Conservation (phyloP, 768 basidiomycete species). For the Termitomyces sp. region DNA sequence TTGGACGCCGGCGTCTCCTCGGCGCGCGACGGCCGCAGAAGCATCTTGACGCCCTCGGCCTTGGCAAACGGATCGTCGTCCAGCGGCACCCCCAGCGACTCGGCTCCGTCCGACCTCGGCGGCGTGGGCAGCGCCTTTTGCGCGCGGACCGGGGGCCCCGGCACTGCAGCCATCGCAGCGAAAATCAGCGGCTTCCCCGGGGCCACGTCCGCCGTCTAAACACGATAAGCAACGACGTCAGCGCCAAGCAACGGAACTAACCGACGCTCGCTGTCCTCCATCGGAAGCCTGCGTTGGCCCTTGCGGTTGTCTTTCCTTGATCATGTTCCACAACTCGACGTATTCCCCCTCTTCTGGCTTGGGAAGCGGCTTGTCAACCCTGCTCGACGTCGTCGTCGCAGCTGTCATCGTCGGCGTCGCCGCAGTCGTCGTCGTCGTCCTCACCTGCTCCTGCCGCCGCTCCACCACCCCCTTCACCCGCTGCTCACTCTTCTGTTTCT, state of each 20-base stretch:
- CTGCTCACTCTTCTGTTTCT: conserved; percentile 33
- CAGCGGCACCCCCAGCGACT: conserved; percentile 30
- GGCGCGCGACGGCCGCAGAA: conserved; percentile 9
- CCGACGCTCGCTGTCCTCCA: too few relatives aligned
- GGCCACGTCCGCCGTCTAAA: too few relatives aligned
- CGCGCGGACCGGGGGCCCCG: too few relatives aligned
- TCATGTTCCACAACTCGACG: conserved; percentile 13
- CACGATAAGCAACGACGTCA: too few relatives aligned
- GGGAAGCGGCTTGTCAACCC: too few relatives aligned
- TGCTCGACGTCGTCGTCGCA: too few relatives aligned
- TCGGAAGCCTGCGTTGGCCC: too few relatives aligned
- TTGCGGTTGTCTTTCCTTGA: background rate
- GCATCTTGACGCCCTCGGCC: conserved; percentile 44
- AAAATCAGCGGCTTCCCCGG: conserved; percentile 53
- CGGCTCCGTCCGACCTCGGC: background rate
- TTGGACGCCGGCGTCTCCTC: background rate
- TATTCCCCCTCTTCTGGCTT: background rate
- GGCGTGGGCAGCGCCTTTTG: too few relatives aligned
- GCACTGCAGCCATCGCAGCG: conserved; percentile 40
- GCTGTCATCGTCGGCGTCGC: conserved; percentile 4
- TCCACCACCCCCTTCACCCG: background rate
- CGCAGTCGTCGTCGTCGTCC: background rate
- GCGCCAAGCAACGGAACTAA: too few relatives aligned
- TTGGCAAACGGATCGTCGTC: conserved; percentile 56
- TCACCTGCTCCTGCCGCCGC: background rate